A percentile compares a stretch with the other conserved stretches of the same genome.
These are phyloP conservation scores for Coriaria nepalensis DNA, from an alignment of 306 rosid species.

Conservation along the genomic window DNA sequence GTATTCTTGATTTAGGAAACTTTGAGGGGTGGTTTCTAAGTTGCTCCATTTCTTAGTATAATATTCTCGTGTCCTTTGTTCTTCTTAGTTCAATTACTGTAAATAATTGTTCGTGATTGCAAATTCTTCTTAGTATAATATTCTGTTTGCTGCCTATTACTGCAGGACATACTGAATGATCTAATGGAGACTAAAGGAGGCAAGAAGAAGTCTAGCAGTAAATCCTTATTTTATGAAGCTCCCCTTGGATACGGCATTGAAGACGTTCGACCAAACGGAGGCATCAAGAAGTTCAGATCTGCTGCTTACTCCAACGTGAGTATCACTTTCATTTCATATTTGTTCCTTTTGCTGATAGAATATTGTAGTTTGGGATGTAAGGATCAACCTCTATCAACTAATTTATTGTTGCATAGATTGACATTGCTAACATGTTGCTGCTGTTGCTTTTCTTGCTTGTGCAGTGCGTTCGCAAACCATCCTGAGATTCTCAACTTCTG, in stretches of 20 bases:
- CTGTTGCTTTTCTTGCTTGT: background rate
- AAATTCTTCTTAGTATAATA: too few species aligned
- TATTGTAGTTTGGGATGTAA: too few species aligned
- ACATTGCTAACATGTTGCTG: conserved; percentile 2
- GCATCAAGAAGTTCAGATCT: conserved; percentile 76
- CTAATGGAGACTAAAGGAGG: conserved; percentile 83
- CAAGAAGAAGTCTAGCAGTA: conserved; percentile 64
- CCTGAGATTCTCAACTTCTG: conserved; percentile 35
- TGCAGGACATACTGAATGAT: conserved; percentile 33
- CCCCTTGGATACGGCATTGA: conserved; percentile 87
- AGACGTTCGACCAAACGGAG: conserved; percentile 79
- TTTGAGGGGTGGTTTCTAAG: too few species aligned
- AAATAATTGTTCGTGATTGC: too few species aligned
- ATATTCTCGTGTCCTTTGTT: too few species aligned
- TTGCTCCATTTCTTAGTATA: too few species aligned
- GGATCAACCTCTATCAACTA: too few species aligned
- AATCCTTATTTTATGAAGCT: conserved; percentile 57
- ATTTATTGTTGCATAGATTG: background rate
- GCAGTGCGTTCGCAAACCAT: conserved; percentile 91
- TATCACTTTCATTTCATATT: background rate
- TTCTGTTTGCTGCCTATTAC: too few species aligned
- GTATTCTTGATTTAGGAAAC: too few species aligned
- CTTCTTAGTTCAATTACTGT: too few species aligned
- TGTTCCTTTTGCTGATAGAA: background rate
- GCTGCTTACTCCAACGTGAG: conserved; percentile 88